Percentiles rank a stretch among this genome's conserved stretches.
Conservation (phyloP, 129 eudicot species). For the Erigeron canadensis region DNA sequence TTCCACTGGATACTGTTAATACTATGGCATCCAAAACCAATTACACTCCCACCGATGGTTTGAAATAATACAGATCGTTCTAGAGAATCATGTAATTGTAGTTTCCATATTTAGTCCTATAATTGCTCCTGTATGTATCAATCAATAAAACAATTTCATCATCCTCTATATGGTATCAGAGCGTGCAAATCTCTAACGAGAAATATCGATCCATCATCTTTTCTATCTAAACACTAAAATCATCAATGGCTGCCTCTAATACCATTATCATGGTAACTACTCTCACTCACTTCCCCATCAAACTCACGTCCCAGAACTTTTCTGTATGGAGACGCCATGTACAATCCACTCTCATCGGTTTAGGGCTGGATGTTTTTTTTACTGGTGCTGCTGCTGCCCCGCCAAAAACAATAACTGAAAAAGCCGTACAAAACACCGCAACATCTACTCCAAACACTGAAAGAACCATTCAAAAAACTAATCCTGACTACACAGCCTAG, state of each 20-base stretch:
- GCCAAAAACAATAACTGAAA: background rate
- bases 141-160: background rate
- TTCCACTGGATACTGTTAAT: slow-evolving; percentile 33
- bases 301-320: background rate
- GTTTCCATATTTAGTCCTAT: too few relatives aligned
- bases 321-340: background rate
- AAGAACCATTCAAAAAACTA: background rate
- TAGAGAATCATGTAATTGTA: too few relatives aligned
- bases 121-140: too few relatives aligned
- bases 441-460: too few relatives aligned
- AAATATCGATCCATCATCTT: background rate
- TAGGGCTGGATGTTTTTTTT: background rate
- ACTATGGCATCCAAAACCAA: too few relatives aligned
- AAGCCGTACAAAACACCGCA: background rate
- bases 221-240: background rate
- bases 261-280: background rate
- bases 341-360: background rate
- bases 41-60: too few relatives aligned
- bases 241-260: background rate
- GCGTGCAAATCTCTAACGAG: background rate
- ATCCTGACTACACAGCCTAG: background rate
- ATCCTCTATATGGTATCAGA: background rate
- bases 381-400: background rate
- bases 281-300: background rate
- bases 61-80: too few relatives aligned